These are phyloP conservation scores for Rhodotorula sp. DNA, from an alignment of 1,284 basidiomycete genomes.

Conservation along the genomic window DNA sequence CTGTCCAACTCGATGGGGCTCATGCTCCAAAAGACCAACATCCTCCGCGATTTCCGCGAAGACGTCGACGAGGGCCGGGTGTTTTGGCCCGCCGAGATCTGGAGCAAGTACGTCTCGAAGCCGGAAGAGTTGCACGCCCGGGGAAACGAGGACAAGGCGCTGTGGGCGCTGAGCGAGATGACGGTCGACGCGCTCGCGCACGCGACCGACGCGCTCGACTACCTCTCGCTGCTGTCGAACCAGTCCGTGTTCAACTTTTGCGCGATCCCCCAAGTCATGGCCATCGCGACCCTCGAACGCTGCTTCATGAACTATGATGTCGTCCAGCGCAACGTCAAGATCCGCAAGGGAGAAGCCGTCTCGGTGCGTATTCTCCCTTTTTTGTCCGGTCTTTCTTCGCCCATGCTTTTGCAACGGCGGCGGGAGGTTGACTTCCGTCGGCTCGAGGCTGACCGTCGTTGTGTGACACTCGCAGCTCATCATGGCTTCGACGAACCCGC, in stretches of 20 bases:
- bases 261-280: conserved; percentile 94
- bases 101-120: conserved; percentile 66
- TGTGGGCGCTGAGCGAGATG: conserved; percentile 84
- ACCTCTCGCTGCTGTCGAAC: conserved; percentile 80
- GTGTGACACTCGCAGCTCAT: conserved; percentile 64
- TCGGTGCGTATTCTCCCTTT: conserved; percentile 55
- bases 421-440: too few relatives aligned
- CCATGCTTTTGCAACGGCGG: background rate
- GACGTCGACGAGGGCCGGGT: conserved; percentile 80
- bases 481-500: conserved; percentile 83
- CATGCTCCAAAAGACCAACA: conserved; percentile 96
- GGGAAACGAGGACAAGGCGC: conserved; percentile 62
- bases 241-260: conserved; percentile 96
- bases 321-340: conserved; percentile 89
- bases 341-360: conserved; percentile 87
- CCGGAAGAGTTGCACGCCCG: conserved; percentile 57
- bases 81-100: conserved; percentile 96
- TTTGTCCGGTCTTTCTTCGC: background rate
- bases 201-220: conserved; percentile 82
- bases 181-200: conserved; percentile 85
- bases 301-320: conserved; percentile 95
- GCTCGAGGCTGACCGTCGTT: background rate
- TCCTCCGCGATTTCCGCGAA: conserved; percentile 92
- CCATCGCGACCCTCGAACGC: conserved; percentile 85
- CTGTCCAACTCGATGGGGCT: conserved; percentile 96